Conservation (phyloP, 176 grass and related monocot species). For the Cenchrus fungigraminus region DNA sequence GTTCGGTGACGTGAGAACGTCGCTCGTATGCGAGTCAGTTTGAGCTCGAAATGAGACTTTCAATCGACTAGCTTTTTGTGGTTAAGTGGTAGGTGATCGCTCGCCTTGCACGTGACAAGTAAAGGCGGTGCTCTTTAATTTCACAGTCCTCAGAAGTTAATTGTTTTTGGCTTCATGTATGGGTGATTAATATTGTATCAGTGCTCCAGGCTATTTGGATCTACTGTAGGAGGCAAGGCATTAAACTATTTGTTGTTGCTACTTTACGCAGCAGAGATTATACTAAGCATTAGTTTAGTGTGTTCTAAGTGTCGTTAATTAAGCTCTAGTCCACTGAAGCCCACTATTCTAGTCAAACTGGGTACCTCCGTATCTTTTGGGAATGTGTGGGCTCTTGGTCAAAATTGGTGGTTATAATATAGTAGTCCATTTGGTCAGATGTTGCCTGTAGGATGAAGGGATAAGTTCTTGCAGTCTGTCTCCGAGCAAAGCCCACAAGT, state of each 20-base stretch:
- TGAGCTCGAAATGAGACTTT: not conserved
- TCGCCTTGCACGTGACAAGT: slow-evolving; percentile 7
- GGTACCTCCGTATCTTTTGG: slow-evolving; percentile 17
- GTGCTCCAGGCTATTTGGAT: slow-evolving; percentile 26
- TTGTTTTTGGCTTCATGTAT: not conserved
- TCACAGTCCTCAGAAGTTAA: not conserved
- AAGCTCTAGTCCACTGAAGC: not conserved
- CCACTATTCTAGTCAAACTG: not conserved
- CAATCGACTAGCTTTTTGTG: slow-evolving; percentile 4
- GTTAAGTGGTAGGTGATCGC: not conserved
- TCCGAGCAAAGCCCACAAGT: too few relatives aligned
- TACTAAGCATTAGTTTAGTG: slow-evolving; percentile 18
- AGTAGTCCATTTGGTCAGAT: not conserved
- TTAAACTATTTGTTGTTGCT: slow-evolving; percentile 42
- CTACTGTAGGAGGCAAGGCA: not conserved
- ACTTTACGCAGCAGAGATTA: slow-evolving; percentile 41
- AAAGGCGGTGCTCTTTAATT: not conserved
- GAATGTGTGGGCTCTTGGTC: slow-evolving; percentile 31
- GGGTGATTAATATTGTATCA: slow-evolving; percentile 8
- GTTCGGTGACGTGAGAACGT: not conserved
- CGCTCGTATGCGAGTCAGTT: not conserved
- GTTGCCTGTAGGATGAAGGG: slow-evolving; percentile 22
- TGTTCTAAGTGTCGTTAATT: not conserved
- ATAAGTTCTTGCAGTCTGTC: too few relatives aligned
- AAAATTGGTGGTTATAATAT: slow-evolving; percentile 26